Base-by-base conservation (phyloP, 2,329 filamentous ascomycete genomes). In the Fusarium temperatum region DNA sequence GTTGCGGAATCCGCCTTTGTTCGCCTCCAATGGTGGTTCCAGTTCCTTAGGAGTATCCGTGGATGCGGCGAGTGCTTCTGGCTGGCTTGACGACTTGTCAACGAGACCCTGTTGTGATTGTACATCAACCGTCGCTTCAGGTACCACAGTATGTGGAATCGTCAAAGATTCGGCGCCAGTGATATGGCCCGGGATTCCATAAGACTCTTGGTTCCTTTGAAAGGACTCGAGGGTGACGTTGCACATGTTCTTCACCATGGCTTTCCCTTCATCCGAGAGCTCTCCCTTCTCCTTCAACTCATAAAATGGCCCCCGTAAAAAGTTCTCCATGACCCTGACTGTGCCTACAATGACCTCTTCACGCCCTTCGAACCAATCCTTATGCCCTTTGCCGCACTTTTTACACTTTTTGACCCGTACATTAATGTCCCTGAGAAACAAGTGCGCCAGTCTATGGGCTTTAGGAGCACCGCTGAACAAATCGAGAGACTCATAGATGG, bases 291-390 rank as follows among this genome's bases (percentile, higher is more conserved):
- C 28, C 39, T 39, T 32, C 35, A 57, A 13, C 39, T 67, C 71
- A 48, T 74, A 74, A 14, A 59, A 55, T 24, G 63, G 51, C 7
- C 50, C 15, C 6, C 28, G 55, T 24, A 74, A 26, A 15, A 74
- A 74, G 14, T 36, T 22, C n/a, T 72, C 63, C 63, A 72, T 74
- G 13, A 44, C 22, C 8, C 38, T 50, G n/a, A 74, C 51, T 6
- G 63, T 58, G 22, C 12, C 36, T 15, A 54, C n/a, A 11, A 74
- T 61, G 8, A 20, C 41, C 5, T 58, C 58, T 36, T 20, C 36
- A 10, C 22, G 11, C 9, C 47, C 42, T 8, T 42, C 4, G 17
- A 68, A 68, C 58, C 67, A 72, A 28, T 72, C 55, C 3, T 5
- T 63, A 42, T 74, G 71, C 10, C 63, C 47, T 18, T 41, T 22